phyloP scores from a whole-genome alignment of 139 green algal genomes.

The Chlamydomonas eustigma region DNA sequence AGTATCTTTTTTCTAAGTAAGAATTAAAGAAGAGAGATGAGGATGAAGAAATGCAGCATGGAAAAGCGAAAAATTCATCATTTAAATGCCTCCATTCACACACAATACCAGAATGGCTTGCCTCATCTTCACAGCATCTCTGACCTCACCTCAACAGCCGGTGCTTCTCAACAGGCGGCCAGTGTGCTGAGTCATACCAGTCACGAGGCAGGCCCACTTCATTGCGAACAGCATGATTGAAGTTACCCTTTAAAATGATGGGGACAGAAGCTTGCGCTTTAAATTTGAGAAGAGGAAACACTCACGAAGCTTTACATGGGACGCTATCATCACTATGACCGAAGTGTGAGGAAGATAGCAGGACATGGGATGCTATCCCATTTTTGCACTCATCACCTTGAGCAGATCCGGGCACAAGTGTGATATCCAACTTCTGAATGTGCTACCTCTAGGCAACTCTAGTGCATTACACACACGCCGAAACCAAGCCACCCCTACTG shows the following conservation, averaged over 20 bases:
- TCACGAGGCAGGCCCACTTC: slow-evolving; percentile 36
- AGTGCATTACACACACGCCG: slow-evolving; percentile 38
- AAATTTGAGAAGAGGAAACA: too few relatives aligned
- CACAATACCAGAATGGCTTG: too few relatives aligned
- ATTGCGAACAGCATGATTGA: slow-evolving; percentile 46
- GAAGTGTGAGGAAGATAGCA: neutral
- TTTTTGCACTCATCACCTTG: neutral
- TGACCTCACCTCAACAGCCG: too few relatives aligned
- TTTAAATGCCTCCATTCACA: too few relatives aligned
- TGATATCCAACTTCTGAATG: slow-evolving; percentile 40
- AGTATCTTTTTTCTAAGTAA: too few relatives aligned
- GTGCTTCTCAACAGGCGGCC: neutral
- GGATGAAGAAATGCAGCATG: too few relatives aligned
- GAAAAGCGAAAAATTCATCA: too few relatives aligned
- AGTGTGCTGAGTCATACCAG: slow-evolving; percentile 22
- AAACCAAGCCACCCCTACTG: slow-evolving; percentile 70
- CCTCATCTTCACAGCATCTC: too few relatives aligned
- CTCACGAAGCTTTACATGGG: too few relatives aligned
- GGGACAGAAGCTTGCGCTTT: too few relatives aligned
- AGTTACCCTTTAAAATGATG: slow-evolving; percentile 30
- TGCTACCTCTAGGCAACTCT: neutral
- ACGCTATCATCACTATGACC: too few relatives aligned
- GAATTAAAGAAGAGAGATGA: too few relatives aligned
- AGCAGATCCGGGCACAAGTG: slow-evolving; percentile 48
- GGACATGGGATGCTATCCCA: neutral